Evolutionary conservation across 495 filamentous ascomycete genomes (phyloP), one percentile per base, ranked within the genome.

Genomic region (Rhypophila decipiens): DNA sequence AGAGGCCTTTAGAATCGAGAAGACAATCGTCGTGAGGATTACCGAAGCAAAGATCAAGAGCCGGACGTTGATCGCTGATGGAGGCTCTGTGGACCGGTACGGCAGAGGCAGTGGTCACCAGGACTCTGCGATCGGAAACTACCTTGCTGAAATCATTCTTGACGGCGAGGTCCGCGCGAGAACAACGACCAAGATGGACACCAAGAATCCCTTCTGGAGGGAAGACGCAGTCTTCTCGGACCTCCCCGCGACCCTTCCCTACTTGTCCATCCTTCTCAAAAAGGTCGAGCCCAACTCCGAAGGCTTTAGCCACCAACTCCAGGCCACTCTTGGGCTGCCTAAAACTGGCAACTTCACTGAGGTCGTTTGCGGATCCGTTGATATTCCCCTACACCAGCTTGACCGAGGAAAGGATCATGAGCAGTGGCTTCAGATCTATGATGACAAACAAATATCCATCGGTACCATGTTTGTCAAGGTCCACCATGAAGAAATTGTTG

Each of bases 201-300:
- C 86, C 12, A 80, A 78, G 42, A 88, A 82, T 58, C 93, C 90
- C 0, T 95, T 97, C 53, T 99, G 94, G 93, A 76, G 90, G 23
- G 93, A 97, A 69, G 89, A 91, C 35, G 90, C 88, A 55, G 80
- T 86, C 39, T 96, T 96, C 58, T 69, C 71, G 34, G 90, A 96
- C 65, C 74, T 98, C 13, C 89, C 93, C 2, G 75, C 87, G 0
- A 76, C 87, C 8, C 61, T 94, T 31, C 90, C 87, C 8, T 86
- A 80, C 57, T 77, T 86, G 8, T 86, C 84, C n/a, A 75, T 98
- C 42, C 72, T 91, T 2, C 65, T 98, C 40, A 98, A 95, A 62
- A 80, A 76, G 52, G 63, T 83, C n/a, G 75, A 82, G 11, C 63
- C 60, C 8, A 65, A 57, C 38, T 40, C 56, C 9, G 70, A 73